Evolutionary conservation across 2,329 filamentous ascomycete genomes (phyloP), one percentile per base, ranked within the genome.

Genomic region (Dactylonectria macrodidyma): DNA sequence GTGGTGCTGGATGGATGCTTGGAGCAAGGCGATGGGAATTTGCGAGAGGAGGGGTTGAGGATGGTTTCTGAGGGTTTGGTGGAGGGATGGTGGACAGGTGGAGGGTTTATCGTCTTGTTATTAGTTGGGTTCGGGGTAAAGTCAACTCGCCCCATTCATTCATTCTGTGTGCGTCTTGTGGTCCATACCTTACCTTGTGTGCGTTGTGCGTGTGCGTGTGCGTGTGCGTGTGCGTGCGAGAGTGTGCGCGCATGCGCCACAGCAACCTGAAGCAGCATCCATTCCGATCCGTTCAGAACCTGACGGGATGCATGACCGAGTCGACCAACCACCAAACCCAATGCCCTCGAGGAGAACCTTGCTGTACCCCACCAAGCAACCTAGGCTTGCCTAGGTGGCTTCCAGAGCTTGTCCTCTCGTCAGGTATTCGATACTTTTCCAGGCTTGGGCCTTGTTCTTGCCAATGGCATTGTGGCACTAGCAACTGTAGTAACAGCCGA

Each of bases 21-120:
- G 59, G 38, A 67, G 59, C 62, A 72, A 46, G 59, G 48, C 65
- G 56, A 65, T 71, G 71, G 74, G 71, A 62, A 67, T 73, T 74
- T 74, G 62, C 66, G 67, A 70, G 73, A 65, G 67, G 62, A 73
- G 71, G 73, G 72, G 74, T 70, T 65, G 73, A 65, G 62, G 70
- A 70, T 73, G 71, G 74, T 70, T 65, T 75, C 76, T 62, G 57
- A 70, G 68, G 65, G 60, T 68, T 72, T 72, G 63, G 65, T 73
- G 67, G 67, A 74, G 66, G 71, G 69, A 30, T 8, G 46, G 41
- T 44, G 73, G 69, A 67, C 36, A 47, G 34, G 34, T 33, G 54
- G 63, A 65, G 63, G 63, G 63, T 58, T 61, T 66, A 36, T 61
- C 62, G 59, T 59, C 41, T 66, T 48, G 58, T 67, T 66, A 65